Evolutionary conservation across 2,329 filamentous ascomycete genomes (phyloP), one percentile per base, ranked within the genome.

Genomic region (Cercospora canescens): DNA sequence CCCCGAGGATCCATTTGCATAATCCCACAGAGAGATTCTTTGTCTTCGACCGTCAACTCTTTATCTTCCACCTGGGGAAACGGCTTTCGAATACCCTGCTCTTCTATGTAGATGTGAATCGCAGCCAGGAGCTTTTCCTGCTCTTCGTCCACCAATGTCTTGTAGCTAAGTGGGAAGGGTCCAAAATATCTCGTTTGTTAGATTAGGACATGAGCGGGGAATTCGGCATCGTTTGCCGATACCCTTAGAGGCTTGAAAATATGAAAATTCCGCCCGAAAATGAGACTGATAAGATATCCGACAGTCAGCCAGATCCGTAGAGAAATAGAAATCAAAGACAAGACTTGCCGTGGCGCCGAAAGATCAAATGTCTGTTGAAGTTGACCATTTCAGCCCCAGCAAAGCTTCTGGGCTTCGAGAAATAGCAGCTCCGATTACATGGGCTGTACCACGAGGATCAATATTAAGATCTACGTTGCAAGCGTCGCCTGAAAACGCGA

Each of bases 1-100:
- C 82, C 80, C 64, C 77, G 76, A 56, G 77, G 79, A 65, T 82
- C 79, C 12, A 82, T 70, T 67, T 77, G 79, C 79, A 83, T 81
- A n/a, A 82, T 78, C 70, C 76, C 80, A 7, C 70, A 64, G 32
- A 82, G 69, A 68, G 81, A 81, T 16, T 63, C 69, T 62, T 74
- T 76, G 59, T 79, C 76, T 56, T 73, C 67, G 37, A 68, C 63
- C 3, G 68, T 74, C 21, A 80, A 71, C 66, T 79, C 77, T 58
- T 66, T 50, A 39, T 74, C 72, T 69, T 66, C 69, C 9, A 70
- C 66, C 21, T 52, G 58, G 2, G 37, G 62, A 61, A 78, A 76
- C 6, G 74, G 72, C 60, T 70, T 77, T 30, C 59, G 66, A 8
- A 52, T 39, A 59, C 26, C 45, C 24, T 65, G 63, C 60, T 67